Base-by-base conservation (phyloP, 2,329 filamentous ascomycete genomes). In the Fusarium austroafricanum region DNA sequence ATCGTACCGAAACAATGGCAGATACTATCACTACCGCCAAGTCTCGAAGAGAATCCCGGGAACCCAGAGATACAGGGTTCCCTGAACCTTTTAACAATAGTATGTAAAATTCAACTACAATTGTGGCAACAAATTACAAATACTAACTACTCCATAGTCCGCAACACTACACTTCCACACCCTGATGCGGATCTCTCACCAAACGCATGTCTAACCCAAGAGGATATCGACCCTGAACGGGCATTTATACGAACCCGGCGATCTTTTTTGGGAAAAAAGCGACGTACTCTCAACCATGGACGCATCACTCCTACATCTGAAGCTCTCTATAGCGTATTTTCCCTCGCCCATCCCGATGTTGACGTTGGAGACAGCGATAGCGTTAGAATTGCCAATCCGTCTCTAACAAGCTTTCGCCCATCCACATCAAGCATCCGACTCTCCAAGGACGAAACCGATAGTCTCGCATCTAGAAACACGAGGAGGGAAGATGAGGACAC, bases 141-240 rank as follows among this genome's bases (percentile, higher is more conserved):
- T 53, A 35, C 64, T 71, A 51, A 73, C 49, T 12, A 20, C 23
- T 15, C 29, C 20, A 4, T 61, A 84, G 84, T 76, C 44, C 81
- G 83, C 64, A 90, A 89, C 70, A 90, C 88, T 15, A 88, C 87
- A 4, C 79, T 87, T 17, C 86, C 85, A 20, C 87, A 90, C 62
- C 88, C 88, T 21, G 87, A 89, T 18, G 88, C 88, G 59, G 83
- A 89, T 68, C 81, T 86, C 9, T 84, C 83, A 15, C 83, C 83
- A 47, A 82, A 86, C 63, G 88, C 87, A 43, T 83, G 79, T 71
- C 86, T 90, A 60, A 83, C 83, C 38, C 82, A 84, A 54, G 82
- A 85, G 53, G 86, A 89, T 65, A 77, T 87, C 43, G 79, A 83
- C 53, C 76, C 83, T 2, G 75, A 77, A 23, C 79, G 78, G 47